Percentiles rank a stretch among this genome's conserved stretches.
These are phyloP conservation scores for Ramaria rubella DNA, from an alignment of 768 basidiomycete species.

Conservation along the genomic window DNA sequence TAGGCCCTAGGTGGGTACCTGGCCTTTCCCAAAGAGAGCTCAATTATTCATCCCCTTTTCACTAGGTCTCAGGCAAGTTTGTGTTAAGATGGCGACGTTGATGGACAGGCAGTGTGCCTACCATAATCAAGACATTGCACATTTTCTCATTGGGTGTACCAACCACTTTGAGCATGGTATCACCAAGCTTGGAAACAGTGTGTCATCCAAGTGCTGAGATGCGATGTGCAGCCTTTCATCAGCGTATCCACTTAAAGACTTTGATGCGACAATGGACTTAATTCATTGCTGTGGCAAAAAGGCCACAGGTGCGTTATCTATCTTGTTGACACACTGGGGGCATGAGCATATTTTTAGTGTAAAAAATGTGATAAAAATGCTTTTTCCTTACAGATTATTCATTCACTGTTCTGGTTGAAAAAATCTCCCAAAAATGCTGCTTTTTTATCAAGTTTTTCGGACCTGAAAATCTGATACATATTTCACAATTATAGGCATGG, in stretches of 20 bases:
- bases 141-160: background rate
- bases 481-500: too few relatives aligned
- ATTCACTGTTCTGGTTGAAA: too few relatives aligned
- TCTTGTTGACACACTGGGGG: too few relatives aligned
- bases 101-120: constrained; percentile 1
- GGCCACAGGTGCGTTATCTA: constrained; percentile 5
- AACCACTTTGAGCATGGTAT: background rate
- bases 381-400: too few relatives aligned
- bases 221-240: constrained; percentile 11
- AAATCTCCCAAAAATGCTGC: too few relatives aligned
- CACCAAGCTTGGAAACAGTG: background rate
- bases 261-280: constrained; percentile 12
- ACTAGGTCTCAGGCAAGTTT: constrained; percentile 10
- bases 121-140: background rate
- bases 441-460: too few relatives aligned
- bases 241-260: background rate
- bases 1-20: constrained; percentile 18
- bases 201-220: background rate
- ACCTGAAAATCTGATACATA: too few relatives aligned
- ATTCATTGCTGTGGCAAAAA: constrained; percentile 19
- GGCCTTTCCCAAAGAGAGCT: background rate
- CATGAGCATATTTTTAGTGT: too few relatives aligned
- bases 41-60: background rate
- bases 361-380: too few relatives aligned
- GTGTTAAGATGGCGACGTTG: constrained; percentile 12